phyloP scores from a whole-genome alignment of 768 basidiomycete species.

The Dacryopinax spathularia region DNA sequence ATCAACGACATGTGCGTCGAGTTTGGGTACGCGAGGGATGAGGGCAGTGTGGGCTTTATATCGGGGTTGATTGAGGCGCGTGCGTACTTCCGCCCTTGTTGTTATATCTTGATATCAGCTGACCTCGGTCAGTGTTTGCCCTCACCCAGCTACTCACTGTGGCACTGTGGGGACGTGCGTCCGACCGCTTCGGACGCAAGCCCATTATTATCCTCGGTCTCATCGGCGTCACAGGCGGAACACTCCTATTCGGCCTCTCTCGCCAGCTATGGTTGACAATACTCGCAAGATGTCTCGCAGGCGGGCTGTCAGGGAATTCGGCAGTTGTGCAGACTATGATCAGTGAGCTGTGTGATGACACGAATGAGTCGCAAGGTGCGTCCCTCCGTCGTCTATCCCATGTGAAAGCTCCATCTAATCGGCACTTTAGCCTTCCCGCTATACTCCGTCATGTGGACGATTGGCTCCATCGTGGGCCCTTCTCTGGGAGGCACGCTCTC shows the following conservation, averaged over 20 bases:
- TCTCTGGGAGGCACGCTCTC: slow-evolving; percentile 8
- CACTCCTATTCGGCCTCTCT: slow-evolving; percentile 14
- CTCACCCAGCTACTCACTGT: background rate
- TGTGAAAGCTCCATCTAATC: background rate
- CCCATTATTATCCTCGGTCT: slow-evolving; percentile 15
- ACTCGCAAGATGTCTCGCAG: slow-evolving; percentile 8
- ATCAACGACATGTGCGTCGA: slow-evolving; percentile 11
- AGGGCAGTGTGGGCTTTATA: background rate
- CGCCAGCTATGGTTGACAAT: slow-evolving; percentile 11
- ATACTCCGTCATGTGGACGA: slow-evolving; percentile 3
- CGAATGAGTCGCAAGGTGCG: slow-evolving; percentile 10
- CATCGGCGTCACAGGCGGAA: slow-evolving; percentile 9
- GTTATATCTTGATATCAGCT: background rate
- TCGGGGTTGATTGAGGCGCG: background rate
- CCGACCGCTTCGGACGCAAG: slow-evolving; percentile 16
- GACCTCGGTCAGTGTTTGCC: slow-evolving; percentile 12
- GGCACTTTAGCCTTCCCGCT: slow-evolving; percentile 10
- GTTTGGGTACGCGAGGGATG: background rate
- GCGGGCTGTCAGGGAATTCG: slow-evolving; percentile 9
- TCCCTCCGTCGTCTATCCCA: background rate
- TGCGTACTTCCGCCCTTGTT: background rate
- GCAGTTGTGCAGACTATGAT: slow-evolving; percentile 11
- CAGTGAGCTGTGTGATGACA: slow-evolving; percentile 11
- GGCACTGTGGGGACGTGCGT: slow-evolving; percentile 8
- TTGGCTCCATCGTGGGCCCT: slow-evolving; percentile 10